Base-by-base conservation (phyloP, 306 rosid species). In the Delonix regia region DNA sequence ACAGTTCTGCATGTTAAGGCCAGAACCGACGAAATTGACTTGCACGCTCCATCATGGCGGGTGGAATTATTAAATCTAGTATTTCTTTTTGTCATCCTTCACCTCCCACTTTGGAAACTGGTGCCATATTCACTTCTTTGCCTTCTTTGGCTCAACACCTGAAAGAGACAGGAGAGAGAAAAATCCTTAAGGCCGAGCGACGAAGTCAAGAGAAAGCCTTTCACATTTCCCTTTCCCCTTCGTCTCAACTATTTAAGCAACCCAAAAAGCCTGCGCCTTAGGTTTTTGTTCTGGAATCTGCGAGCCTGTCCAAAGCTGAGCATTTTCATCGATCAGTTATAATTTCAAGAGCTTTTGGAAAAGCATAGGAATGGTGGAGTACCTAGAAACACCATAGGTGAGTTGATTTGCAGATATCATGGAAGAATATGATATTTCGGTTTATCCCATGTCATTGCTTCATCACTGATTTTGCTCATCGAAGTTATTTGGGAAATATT, bases 311-410 rank as follows among this genome's bases (percentile, higher is more conserved):
- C 24, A 27, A 63, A 47, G 79, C n/a, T 33, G 61, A 18, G 25
- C 45, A 12, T 51, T 49, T 68, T 60, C 56, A 7, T 45, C 42
- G 51, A 1, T 53, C 53, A 44, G 10, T n/a, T 52, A 34, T 21
- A 52, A 9, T 59, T 76, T 47, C 51, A 7, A 25, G 65, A 78
- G 47, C 33, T 56, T 4, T 56, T 56, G 62, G 4, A 3, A 28
- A 67, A 42, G 56, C 60, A 8, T 82, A 47, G 24, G 63, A 78
- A 76, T 82, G 84, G 77, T 73, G 85, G 71, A 71, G 63, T 70
- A 27, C 78, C 76, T 78, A 66, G 68, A 69, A 87, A 83, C 83
- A 34, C 64, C 82, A 69, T 83, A 51, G 89, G 91, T 89, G 71
- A 83, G 90, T 71, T 44, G 55, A 74, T 67, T 21, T 76, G 52